Percentiles rank a stretch among this genome's conserved stretches.
These are phyloP conservation scores for Botryotinia convoluta DNA, from an alignment of 2,329 filamentous ascomycete species.

Conservation along the genomic window DNA sequence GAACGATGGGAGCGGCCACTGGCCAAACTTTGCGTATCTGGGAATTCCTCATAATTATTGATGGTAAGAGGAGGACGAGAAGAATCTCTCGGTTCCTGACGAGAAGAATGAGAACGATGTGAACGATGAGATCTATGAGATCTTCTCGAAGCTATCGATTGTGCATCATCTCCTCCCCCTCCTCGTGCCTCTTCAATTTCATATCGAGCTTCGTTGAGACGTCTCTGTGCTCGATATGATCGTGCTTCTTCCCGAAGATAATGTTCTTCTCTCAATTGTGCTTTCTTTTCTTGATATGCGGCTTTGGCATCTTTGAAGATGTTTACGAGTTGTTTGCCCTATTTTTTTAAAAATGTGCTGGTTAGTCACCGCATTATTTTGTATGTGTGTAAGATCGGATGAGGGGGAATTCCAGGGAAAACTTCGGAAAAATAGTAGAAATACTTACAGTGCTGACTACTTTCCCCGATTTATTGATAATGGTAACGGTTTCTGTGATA, in stretches of 20 bases:
- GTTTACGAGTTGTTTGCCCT: slow-evolving; percentile 87
- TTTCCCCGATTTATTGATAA: slow-evolving; percentile 89
- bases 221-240: slow-evolving; percentile 51
- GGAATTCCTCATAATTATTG: slow-evolving; percentile 13
- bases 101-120: slow-evolving; percentile 27
- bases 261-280: slow-evolving; percentile 70
- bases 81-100: slow-evolving; percentile 5
- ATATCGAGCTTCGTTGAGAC: slow-evolving; percentile 45
- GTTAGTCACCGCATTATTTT: slow-evolving; percentile 23
- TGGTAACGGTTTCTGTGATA: slow-evolving; percentile 73
- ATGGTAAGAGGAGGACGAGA: slow-evolving; percentile 22
- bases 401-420: slow-evolving; percentile 3
- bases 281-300: slow-evolving; percentile 84
- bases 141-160: slow-evolving; percentile 18
- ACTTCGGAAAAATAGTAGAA: slow-evolving; percentile 20
- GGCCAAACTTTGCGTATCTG: slow-evolving; percentile 12
- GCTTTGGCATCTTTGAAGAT: slow-evolving; percentile 91
- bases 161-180: slow-evolving; percentile 1
- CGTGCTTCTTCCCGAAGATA: slow-evolving; percentile 57
- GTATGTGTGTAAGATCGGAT: slow-evolving; percentile 1
- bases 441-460: slow-evolving; percentile 79
- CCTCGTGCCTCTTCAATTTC: slow-evolving; percentile 31
- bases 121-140: slow-evolving; percentile 31
- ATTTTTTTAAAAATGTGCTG: slow-evolving; percentile 7
- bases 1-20: slow-evolving; percentile 23